These are phyloP conservation scores for Haematococcus lacustris DNA, from an alignment of 139 green algal species.

Conservation along the genomic window DNA sequence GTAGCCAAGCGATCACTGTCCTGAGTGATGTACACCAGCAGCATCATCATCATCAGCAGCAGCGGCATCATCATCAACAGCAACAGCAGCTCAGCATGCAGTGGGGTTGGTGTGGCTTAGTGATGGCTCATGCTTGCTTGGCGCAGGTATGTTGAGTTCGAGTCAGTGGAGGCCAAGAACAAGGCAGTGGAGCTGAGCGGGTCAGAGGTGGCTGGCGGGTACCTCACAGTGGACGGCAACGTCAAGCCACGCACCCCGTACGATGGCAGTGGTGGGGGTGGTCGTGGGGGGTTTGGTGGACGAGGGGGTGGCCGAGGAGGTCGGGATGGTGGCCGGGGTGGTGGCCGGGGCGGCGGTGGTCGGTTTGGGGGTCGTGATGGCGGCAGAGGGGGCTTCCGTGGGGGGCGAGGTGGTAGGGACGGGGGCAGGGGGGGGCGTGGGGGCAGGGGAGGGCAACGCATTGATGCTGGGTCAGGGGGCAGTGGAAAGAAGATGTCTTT, in stretches of 20 bases:
- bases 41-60: no score
- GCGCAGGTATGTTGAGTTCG: constrained; percentile 74
- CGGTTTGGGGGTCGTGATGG: constrained; percentile 15
- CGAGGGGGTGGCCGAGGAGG: constrained; percentile 14
- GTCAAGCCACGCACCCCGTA: constrained; percentile 21
- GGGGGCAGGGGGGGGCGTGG: no score
- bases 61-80: no score
- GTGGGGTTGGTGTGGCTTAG: no score
- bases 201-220: constrained; percentile 38
- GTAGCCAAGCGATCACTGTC: no score
- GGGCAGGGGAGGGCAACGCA: no score
- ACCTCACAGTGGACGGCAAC: constrained; percentile 55
- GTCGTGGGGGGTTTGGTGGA: constrained; percentile 10
- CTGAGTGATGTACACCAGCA: no score
- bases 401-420: no score
- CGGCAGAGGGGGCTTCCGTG: constrained; percentile 12
- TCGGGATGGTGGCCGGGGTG: not conserved
- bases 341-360: constrained; percentile 15
- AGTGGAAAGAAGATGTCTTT: constrained; percentile 57
- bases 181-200: constrained; percentile 55
- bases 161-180: constrained; percentile 37
- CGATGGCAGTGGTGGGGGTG: constrained; percentile 9
- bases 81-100: no score
- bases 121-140: no score
- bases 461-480: constrained; percentile 18